Base-by-base conservation (phyloP, 2,329 filamentous ascomycete genomes). In the Phyllosticta paracitricarpa region DNA sequence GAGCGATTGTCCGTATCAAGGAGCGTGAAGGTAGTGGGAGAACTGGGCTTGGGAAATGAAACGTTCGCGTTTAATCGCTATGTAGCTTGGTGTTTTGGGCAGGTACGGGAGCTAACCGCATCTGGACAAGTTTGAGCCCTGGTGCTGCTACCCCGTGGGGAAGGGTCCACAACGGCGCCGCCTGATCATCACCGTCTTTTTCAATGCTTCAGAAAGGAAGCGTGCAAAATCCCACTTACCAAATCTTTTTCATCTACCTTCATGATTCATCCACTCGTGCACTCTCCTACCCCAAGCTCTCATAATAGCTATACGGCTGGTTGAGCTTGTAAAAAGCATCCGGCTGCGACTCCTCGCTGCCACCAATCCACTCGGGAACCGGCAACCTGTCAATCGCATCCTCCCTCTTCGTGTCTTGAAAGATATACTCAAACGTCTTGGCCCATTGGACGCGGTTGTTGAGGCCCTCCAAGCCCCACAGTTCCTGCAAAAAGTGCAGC, bases 401-500 rank as follows among this genome's bases (percentile, higher is more conserved):
- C 61, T 63, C 62, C 14, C 69, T 61, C 19, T 68, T 68, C 1
- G 67, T 68, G 55, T 75, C 68, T 6, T 65, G 63, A 56, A 76
- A 76, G 25, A 74, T 64, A 55, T 72, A 64, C 63, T 76, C 72
- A 58, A 76, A 76, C 0, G 73, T 76, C 66, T 75, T 74, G 51
- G 74, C 73, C 73, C 75, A 76, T 61, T 75, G 72, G 17, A 77
- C 74, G 1, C 75, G 70, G 59, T 75, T 76, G 63, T 76, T 76
- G 17, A 77, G 58, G 2, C 72, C 71, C 33, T 76, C 70, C 17
- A 77, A 65, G 0, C 64, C 68, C 74, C 75, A 76, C 10, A 77
- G 66, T 56, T 76, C 69, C 64, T 76, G 73, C 51, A 77, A 61
- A 51, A 57, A 57, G 25, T 57, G 56, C 56, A 57, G 56, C 30